Conservation (phyloP, 331 rosid species). For the Prunus yedoensis region DNA sequence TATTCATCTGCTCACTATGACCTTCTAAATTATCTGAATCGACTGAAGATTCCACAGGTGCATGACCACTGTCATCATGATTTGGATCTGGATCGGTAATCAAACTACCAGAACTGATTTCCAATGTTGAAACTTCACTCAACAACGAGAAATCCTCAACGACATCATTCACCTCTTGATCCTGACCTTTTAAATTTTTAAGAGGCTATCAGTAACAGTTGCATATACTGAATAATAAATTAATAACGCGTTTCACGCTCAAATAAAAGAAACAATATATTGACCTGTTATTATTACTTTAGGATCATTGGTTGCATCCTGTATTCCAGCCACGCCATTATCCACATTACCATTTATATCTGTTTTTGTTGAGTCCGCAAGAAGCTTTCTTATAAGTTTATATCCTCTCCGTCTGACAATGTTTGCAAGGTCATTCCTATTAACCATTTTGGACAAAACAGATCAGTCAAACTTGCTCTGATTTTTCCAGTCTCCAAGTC, state of each 20-base stretch:
- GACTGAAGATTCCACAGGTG: slow-evolving; percentile 27
- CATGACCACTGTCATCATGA: slow-evolving; percentile 23
- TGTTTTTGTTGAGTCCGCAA: slow-evolving; percentile 35
- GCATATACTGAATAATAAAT: slow-evolving; percentile 10
- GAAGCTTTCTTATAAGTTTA: slow-evolving; percentile 64
- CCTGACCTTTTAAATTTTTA: slow-evolving; percentile 71
- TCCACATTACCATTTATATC: slow-evolving; percentile 28
- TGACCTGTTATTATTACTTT: slow-evolving; percentile 51
- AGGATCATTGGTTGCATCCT: slow-evolving; percentile 25
- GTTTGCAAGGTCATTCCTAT: slow-evolving; percentile 83
- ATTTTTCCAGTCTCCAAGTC: not conserved
- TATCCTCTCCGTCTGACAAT: slow-evolving; percentile 91
- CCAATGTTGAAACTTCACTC: slow-evolving; percentile 18
- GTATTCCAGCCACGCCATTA: slow-evolving; percentile 22
- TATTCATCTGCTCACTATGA: slow-evolving; percentile 35
- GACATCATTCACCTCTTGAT: slow-evolving; percentile 32
- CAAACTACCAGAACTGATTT: slow-evolving; percentile 27
- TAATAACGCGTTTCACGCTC: not conserved
- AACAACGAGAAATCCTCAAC: slow-evolving; percentile 23
- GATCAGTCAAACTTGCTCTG: not conserved
- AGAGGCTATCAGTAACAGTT: slow-evolving; percentile 39
- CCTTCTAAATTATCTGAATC: slow-evolving; percentile 21
- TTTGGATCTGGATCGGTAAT: slow-evolving; percentile 14
- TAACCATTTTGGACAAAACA: not conserved
- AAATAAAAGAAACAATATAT: slow-evolving; percentile 25